Base-by-base conservation (phyloP, 768 basidiomycete species). In the Lyophyllum atratum region DNA sequence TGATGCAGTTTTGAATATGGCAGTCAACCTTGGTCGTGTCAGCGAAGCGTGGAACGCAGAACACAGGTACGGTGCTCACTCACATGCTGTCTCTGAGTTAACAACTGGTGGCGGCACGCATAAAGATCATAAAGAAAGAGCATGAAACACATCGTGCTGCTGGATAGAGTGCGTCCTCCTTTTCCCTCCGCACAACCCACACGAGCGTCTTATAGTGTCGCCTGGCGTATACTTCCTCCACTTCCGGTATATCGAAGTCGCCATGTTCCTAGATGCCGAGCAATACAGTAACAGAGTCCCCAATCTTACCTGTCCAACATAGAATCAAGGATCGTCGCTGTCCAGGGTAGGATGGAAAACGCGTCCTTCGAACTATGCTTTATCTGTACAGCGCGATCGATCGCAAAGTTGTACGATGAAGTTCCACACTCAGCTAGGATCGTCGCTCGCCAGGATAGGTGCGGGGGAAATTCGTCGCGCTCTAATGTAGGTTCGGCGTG, bases 1-100 rank as follows among this genome's bases (percentile, higher is more conserved):
- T 64, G 8, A 64, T 69, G 54, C 84, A 85, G 7, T 61, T 58
- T 25, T 57, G 51, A 2, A 53, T 54, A 47, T 77, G 73, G 59
- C 84, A 85, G 59, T 85, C 84, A 15, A 85, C 69, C 84, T 85
- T 52, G 14, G 17, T 28, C 17, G 50, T 10, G 42, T 22, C 24
- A 42, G 29, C 5, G 17, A 26, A 19, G n/a, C 19, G 28, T n/a
- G 21, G 24, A 25, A 39, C 31, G 40, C 28, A 50, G 15, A n/a
- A 25, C 10, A 54, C 6, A 48, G 31, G 10, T 19, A 21, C 25
- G 29, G 28, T n/a, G n/a, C n/a, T 6, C 21, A 22, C 68, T 25
- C 65, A 78, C 79, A 66, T 49, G 72, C 50, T 78, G 74, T 12
- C 66, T 65, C 59, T 63, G 73, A 33, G 63, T 59, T 11, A 72